Base-by-base conservation (phyloP, 1,139 yeast genomes). In the Geotrichum siamense region DNA sequence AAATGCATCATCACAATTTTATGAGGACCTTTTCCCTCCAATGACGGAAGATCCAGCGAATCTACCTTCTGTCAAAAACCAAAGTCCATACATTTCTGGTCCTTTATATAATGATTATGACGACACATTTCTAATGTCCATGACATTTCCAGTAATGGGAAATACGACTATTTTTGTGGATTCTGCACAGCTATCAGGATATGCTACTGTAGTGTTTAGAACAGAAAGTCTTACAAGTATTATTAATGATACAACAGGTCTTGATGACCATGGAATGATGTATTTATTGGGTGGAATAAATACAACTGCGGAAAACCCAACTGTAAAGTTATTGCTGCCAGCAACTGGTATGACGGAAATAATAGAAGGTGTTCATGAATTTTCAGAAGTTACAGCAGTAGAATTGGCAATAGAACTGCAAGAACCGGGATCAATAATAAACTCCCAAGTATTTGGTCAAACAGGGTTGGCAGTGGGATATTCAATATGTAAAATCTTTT, bases 71-170 rank as follows among this genome's bases (percentile, higher is more conserved):
- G 38, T 26, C 5, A 23, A 25, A 8, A 20, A 31, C 10, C 33
- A 36, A 13, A 63, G 71, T n/a, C 61, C 41, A 5, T 31, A 39
- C 26, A 49, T 45, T 12, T 32, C 45, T 13, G 52, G 40, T 20
- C 44, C 45, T 9, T 37, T 34, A 20, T 40, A 26, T 41, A 30
- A 41, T 48, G 16, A 21, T 2, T 41, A 22, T 29, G 32, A 37
- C 45, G n/a, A 41, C 41, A 17, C 37, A 41, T 49, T 69, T 53
- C 73, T 71, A 55, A 62, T 78, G 64, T 79, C 84, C 1, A 56
- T 79, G 37, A 77, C 86, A 0, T 55, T 85, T 5, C 93, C 96
- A 0, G 74, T 87, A 1, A 78, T 71, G 57, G 76, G 86, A 12
- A 82, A 83, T 56, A 72, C 82, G 9, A 82, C 94, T 3, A 80